Evolutionary conservation across 2,329 filamentous ascomycete genomes (phyloP).

Genomic region (Penicillium fuscoglaucum): DNA sequence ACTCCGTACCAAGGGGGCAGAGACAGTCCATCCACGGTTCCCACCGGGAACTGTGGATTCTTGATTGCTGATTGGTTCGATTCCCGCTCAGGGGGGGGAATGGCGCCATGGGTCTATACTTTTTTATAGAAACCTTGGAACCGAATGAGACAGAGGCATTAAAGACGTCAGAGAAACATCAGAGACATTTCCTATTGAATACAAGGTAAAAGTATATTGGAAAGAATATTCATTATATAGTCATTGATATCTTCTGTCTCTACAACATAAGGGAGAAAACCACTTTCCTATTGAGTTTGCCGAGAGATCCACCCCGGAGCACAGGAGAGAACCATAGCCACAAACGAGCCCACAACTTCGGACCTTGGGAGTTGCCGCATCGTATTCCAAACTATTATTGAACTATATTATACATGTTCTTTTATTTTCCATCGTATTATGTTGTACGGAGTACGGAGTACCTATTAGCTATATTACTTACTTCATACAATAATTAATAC

Average conservation of each 20-base stretch:
- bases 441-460: not conserved
- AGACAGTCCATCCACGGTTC: slow-evolving; percentile 12
- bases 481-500: not conserved
- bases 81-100: slow-evolving; percentile 16
- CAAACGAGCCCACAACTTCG: not conserved
- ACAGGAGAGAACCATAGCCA: slow-evolving; percentile 6
- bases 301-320: not conserved
- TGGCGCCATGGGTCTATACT: slow-evolving; percentile 5
- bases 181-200: not conserved
- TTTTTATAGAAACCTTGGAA: slow-evolving; percentile 1
- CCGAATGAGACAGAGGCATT: not conserved
- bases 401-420: not conserved
- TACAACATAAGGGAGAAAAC: not conserved
- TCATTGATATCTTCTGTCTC: no score
- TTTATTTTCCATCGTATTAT: not conserved
- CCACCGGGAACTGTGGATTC: slow-evolving; percentile 16
- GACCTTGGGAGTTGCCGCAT: not conserved
- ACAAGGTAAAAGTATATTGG: not conserved
- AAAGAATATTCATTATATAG: no score
- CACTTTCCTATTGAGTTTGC: not conserved
- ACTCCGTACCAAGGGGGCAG: not conserved
- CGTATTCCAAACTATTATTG: not conserved
- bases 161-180: not conserved
- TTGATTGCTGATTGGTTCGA: slow-evolving; percentile 16
- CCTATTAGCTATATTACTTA: not conserved